Base-by-base conservation (phyloP, 768 basidiomycete species). In the Albatrellus ellisii region DNA sequence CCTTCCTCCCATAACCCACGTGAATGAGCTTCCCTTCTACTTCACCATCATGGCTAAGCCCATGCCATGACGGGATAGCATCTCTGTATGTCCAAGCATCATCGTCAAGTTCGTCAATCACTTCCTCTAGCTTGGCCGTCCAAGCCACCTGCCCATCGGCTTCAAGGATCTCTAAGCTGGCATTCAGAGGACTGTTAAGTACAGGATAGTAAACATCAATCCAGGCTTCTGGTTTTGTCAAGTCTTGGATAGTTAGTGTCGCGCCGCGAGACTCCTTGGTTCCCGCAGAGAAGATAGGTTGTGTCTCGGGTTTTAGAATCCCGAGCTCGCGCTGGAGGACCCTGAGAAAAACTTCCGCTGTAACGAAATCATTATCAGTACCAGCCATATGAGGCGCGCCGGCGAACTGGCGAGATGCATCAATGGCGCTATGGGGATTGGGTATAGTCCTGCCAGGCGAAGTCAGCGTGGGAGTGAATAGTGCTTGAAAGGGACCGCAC, bases 131-230 rank as follows among this genome's bases (percentile, higher is more conserved):
- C 49, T 82, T 72, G 15, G 89, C 88, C 31, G 62, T 65, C 82
- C 86, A 85, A 4, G 68, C 56, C 11, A 66, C 54, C 15, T 59
- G 54, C 2, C 77, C 77, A 29, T 73, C 64, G 11, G 67, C 66
- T 17, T 65, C 72, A 33, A 86, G 59, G 17, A 91, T 75, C 36
- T 79, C 70, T 9, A 92, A 60, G 45, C 69, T 71, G 38, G 77
- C 73, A 41, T 80, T 72, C 6, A 80, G 64, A 1, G 86, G 77
- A 0, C 75, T 81, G 59, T 94, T 88, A 64, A 94, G 62, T 31
- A 90, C 67, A 2, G 92, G 90, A 59, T 83, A 94, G 59, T 98
- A 95, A 27, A 72, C 69, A 50, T 89, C 85, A 45, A 89, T 76
- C 87, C 87, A 90, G 43, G 79, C 84, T 0, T 63, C 69, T 2